Percentiles rank a stretch among this genome's conserved stretches.
These are phyloP conservation scores for Xylariaceae sp. DNA, from an alignment of 2,329 filamentous ascomycete species.

Conservation along the genomic window DNA sequence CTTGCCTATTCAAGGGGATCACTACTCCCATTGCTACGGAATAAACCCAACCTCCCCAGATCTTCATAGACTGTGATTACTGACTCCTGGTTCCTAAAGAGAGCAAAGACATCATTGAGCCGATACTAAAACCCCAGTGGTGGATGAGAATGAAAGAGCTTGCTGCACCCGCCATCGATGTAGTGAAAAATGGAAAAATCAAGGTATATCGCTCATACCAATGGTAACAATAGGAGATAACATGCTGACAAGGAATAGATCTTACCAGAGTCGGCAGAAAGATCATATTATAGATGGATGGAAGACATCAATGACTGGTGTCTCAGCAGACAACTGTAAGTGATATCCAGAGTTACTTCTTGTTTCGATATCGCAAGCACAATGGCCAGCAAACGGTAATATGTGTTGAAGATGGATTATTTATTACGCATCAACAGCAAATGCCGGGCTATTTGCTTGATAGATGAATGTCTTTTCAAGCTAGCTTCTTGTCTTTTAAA, in stretches of 20 bases:
- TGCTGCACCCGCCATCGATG: constrained; percentile 77
- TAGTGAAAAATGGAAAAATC: constrained; percentile 79
- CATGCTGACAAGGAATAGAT: constrained; percentile 52
- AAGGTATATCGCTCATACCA: constrained; percentile 46
- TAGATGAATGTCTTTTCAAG: too few relatives aligned
- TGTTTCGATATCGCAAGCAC: not conserved
- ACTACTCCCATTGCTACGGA: too few relatives aligned
- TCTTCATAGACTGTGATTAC: too few relatives aligned
- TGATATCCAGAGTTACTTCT: constrained; percentile 55
- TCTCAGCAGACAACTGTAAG: constrained; percentile 80
- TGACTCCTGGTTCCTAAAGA: too few relatives aligned
- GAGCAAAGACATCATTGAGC: constrained; percentile 93
- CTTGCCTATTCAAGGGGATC: too few relatives aligned
- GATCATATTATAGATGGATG: constrained; percentile 87
- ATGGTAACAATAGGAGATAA: not conserved
- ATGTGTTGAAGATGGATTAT: too few relatives aligned
- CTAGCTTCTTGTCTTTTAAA: too few relatives aligned
- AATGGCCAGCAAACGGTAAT: too few relatives aligned
- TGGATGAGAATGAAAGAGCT: constrained; percentile 80
- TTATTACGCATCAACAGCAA: too few relatives aligned
- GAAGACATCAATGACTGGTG: constrained; percentile 90
- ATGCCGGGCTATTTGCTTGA: too few relatives aligned
- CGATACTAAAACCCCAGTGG: constrained; percentile 94
- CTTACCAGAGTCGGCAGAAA: constrained; percentile 77
- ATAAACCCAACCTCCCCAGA: too few relatives aligned